Evolutionary conservation across 805 yeast genomes (phyloP).

Genomic region (Suhomyces sp.): DNA sequence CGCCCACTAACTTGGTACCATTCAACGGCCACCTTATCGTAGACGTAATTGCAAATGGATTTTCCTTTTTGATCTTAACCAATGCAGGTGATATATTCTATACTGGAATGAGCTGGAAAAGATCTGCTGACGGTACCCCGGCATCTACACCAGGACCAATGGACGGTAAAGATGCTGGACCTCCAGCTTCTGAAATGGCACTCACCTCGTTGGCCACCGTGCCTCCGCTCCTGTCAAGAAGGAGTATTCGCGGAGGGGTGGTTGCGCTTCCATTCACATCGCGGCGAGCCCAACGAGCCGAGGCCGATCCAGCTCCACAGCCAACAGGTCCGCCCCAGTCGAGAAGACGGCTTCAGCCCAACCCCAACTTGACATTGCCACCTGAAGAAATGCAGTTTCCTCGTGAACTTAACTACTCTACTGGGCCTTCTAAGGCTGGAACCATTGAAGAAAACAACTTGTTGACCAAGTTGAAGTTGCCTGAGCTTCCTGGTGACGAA

Average conservation of each 20-base stretch:
- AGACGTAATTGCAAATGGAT: conserved; percentile 64
- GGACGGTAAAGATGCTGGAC: conserved; percentile 14
- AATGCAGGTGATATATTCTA: conserved; percentile 53
- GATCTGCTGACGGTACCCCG: conserved; percentile 5
- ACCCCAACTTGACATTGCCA: conserved; percentile 21
- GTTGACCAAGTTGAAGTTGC: conserved; percentile 21
- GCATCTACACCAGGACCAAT: conserved; percentile 30
- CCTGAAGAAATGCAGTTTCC: conserved; percentile 22
- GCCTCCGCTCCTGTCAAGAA: conserved; percentile 2
- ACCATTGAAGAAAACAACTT: conserved; percentile 13
- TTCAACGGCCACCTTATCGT: conserved; percentile 34
- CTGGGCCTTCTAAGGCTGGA: neutral
- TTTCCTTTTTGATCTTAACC: conserved; percentile 56
- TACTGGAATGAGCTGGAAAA: conserved; percentile 43
- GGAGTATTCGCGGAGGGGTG: conserved; percentile 10
- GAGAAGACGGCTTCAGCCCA: conserved; percentile 12
- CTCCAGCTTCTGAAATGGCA: conserved; percentile 12
- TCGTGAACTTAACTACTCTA: neutral
- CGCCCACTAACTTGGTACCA: conserved; percentile 36
- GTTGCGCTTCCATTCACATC: conserved; percentile 4
- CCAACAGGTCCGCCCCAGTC: conserved; percentile 1
- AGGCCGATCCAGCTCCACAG: conserved; percentile 5
- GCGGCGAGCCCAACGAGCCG: conserved; percentile 9
- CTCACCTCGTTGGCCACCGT: neutral
- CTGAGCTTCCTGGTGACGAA: conserved; percentile 4